phyloP scores from a whole-genome alignment of 176 grass and related monocot species.

The Zoysia japonica region DNA sequence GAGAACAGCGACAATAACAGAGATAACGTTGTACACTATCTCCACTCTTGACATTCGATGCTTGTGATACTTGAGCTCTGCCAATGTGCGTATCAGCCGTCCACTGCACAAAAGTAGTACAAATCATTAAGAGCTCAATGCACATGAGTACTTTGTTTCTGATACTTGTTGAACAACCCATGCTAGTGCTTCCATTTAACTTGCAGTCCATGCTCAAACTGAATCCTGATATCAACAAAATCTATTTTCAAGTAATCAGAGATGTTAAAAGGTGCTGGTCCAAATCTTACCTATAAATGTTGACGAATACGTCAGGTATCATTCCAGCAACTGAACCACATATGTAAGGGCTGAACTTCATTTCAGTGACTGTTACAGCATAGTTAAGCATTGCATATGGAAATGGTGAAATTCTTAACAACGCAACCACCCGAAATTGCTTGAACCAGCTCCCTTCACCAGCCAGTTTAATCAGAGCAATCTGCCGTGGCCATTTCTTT shows the following conservation, averaged over 20 bases:
- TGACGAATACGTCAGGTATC: constrained; percentile 84
- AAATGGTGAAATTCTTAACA: constrained; percentile 84
- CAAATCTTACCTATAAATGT: constrained; percentile 80
- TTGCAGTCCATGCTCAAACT: neutral
- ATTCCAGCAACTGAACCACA: constrained; percentile 83
- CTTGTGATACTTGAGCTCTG: constrained; percentile 65
- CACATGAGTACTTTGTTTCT: neutral
- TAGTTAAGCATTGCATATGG: constrained; percentile 86
- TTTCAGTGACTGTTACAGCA: constrained; percentile 62
- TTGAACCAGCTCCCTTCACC: constrained; percentile 78
- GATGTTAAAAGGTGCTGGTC: neutral
- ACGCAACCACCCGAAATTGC: constrained; percentile 68
- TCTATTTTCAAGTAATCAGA: neutral
- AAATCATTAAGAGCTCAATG: neutral
- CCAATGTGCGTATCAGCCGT: constrained; percentile 71
- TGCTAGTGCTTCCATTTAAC: neutral
- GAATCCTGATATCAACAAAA: neutral
- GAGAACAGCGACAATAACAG: constrained; percentile 47
- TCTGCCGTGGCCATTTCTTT: constrained; percentile 83
- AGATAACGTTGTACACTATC: constrained; percentile 82
- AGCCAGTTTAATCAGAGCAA: constrained; percentile 66
- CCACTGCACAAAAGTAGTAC: constrained; percentile 55
- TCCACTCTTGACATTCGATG: constrained; percentile 76
- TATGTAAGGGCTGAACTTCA: constrained; percentile 75
- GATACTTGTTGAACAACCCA: neutral